A percentile compares a stretch with the other conserved stretches of the same genome.
phyloP scores from a whole-genome alignment of 2,329 filamentous ascomycete genomes.

The Xylariaceae sp. region DNA sequence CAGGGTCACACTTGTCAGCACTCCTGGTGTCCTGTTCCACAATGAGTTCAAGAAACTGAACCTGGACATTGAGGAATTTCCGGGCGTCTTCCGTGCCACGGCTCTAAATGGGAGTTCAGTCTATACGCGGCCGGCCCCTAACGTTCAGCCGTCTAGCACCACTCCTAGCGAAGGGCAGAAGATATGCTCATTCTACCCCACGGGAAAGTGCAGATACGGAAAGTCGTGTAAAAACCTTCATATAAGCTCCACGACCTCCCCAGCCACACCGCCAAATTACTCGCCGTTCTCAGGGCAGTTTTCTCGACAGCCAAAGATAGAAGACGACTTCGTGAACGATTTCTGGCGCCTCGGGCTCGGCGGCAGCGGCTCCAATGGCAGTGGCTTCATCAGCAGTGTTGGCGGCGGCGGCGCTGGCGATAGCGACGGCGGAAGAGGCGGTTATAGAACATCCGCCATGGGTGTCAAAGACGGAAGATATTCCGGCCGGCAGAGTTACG shows the following conservation, averaged over 20 bases:
- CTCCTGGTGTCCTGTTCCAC: constrained; percentile 38
- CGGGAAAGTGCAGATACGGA: constrained; percentile 24
- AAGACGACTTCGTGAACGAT: constrained; percentile 6
- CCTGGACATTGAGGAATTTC: constrained; percentile 43
- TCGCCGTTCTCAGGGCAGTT: constrained; percentile 2
- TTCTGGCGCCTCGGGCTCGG: constrained; percentile 1
- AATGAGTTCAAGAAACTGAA: constrained; percentile 44
- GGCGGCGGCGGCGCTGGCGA: no score
- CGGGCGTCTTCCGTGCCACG: constrained; percentile 41
- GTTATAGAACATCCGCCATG: no score
- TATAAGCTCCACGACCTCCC: constrained; percentile 4
- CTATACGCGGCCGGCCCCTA: constrained; percentile 3
- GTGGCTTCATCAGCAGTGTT: no score
- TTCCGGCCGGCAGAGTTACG: no score
- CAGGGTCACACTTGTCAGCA: constrained; percentile 47
- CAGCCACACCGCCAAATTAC: constrained; percentile 3
- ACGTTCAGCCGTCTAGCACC: background rate
- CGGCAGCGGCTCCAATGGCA: no score
- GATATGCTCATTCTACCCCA: constrained; percentile 18
- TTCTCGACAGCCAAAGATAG: constrained; percentile 4
- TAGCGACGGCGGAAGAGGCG: no score
- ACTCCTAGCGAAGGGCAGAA: constrained; percentile 9
- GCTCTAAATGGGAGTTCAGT: constrained; percentile 19
- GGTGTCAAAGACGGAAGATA: no score
- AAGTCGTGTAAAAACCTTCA: constrained; percentile 22